Percentiles rank a stretch among this genome's conserved stretches.
Evolutionary conservation across 495 filamentous ascomycete species (phyloP).

Genomic region (Penicillium steckii): DNA sequence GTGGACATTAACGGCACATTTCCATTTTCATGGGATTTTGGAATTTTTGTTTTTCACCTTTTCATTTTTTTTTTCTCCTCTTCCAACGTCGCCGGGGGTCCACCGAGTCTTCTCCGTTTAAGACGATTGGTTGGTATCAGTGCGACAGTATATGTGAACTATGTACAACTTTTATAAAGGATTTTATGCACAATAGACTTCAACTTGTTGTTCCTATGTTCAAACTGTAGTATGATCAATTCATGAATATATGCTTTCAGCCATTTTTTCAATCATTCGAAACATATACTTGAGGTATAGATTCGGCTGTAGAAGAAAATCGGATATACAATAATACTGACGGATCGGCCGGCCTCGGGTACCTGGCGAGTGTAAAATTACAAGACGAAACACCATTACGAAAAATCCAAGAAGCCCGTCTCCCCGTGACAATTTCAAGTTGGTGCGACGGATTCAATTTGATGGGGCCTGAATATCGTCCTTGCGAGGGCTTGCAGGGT

Average conservation of each 20-base stretch:
- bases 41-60: no score
- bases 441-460: constrained; percentile 8
- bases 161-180: no score
- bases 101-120: constrained; percentile 19
- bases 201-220: no score
- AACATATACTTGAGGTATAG: no score
- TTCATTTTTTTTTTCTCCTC: background rate
- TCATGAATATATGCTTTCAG: no score
- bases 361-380: constrained; percentile 8
- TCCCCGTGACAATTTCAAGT: background rate
- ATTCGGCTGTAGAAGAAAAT: no score
- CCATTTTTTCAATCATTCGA: no score
- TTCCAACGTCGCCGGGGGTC: constrained; percentile 17
- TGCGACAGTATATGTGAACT: background rate
- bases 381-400: background rate
- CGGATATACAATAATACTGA: constrained; percentile 14
- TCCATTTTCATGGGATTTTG: background rate
- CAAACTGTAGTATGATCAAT: no score
- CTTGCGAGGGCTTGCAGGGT: background rate
- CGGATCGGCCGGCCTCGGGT: constrained; percentile 15
- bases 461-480: background rate
- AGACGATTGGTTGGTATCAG: constrained; percentile 12
- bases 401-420: background rate
- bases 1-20: constrained; percentile 10
- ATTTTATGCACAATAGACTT: no score